phyloP scores from a whole-genome alignment of 2,329 filamentous ascomycete species.

The Grosmannia penicillata region DNA sequence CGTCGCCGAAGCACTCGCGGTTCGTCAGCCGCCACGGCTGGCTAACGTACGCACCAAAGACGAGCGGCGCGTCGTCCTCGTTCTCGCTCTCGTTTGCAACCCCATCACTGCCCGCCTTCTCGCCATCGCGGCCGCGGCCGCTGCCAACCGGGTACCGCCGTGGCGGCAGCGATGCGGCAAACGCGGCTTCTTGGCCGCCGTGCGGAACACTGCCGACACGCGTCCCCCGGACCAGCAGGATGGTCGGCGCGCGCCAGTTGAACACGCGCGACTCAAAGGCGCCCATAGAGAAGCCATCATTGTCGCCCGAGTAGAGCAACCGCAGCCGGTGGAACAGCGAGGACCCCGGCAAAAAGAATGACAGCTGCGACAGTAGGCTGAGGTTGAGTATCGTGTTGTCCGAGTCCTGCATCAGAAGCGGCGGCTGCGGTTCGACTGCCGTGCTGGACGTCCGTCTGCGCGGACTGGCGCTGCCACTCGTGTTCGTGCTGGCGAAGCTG shows the following conservation, averaged over 20 bases:
- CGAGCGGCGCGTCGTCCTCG: slow-evolving; percentile 26
- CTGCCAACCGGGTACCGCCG: slow-evolving; percentile 40
- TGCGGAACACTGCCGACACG: slow-evolving; percentile 35
- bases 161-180: slow-evolving; percentile 47
- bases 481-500: too few species aligned
- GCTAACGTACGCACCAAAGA: slow-evolving; percentile 52
- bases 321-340: slow-evolving; percentile 52
- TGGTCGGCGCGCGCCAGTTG: slow-evolving; percentile 62
- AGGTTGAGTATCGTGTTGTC: slow-evolving; percentile 46
- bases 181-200: slow-evolving; percentile 37
- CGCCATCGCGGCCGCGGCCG: background rate
- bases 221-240: slow-evolving; percentile 54
- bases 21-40: slow-evolving; percentile 56
- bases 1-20: slow-evolving; percentile 52
- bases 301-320: slow-evolving; percentile 53
- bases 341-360: slow-evolving; percentile 53
- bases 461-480: too few species aligned
- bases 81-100: background rate
- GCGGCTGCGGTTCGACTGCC: background rate
- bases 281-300: slow-evolving; percentile 63
- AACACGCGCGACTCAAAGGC: slow-evolving; percentile 62
- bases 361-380: slow-evolving; percentile 53
- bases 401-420: slow-evolving; percentile 29
- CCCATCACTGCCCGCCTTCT: too few species aligned
- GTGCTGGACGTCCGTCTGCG: too few species aligned